These are phyloP conservation scores for Gossypium anomalum DNA, from an alignment of 345 rosid species.

Conservation along the genomic window DNA sequence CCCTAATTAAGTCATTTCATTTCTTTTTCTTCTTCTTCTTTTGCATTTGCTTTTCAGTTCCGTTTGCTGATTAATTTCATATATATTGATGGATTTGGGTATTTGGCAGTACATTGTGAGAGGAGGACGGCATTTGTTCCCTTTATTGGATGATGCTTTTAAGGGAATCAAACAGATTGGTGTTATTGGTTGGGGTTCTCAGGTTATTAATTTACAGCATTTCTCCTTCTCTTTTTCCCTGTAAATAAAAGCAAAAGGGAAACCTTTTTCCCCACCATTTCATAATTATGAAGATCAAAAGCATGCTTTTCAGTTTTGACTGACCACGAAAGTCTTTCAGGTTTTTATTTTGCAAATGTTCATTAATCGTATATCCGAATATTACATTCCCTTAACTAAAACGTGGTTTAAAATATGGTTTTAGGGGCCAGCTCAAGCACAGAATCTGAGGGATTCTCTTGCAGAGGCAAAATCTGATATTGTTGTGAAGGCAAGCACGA, in stretches of 20 bases:
- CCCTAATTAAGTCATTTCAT: neutral
- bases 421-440: conserved; percentile 31
- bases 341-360: too few relatives aligned
- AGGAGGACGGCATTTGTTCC: conserved; percentile 48
- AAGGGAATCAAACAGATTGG: conserved; percentile 51
- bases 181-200: conserved; percentile 52
- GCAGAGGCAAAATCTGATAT: conserved; percentile 41
- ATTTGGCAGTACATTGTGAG: conserved; percentile 39
- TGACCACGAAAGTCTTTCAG: too few relatives aligned
- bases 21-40: neutral
- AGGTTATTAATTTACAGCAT: conserved; percentile 21
- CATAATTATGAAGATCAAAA: too few relatives aligned
- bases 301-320: too few relatives aligned
- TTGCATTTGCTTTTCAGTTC: too few relatives aligned
- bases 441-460: conserved; percentile 41
- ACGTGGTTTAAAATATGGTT: neutral
- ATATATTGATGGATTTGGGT: neutral
- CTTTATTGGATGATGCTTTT: conserved; percentile 39
- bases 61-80: neutral
- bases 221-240: neutral
- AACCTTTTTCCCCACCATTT: neutral
- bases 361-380: too few relatives aligned
- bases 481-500: conserved; percentile 30
- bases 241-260: too few relatives aligned
- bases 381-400: too few relatives aligned